Evolutionary conservation across 2,329 filamentous ascomycete species (phyloP).

Genomic region (Pseudogymnoascus sp.): DNA sequence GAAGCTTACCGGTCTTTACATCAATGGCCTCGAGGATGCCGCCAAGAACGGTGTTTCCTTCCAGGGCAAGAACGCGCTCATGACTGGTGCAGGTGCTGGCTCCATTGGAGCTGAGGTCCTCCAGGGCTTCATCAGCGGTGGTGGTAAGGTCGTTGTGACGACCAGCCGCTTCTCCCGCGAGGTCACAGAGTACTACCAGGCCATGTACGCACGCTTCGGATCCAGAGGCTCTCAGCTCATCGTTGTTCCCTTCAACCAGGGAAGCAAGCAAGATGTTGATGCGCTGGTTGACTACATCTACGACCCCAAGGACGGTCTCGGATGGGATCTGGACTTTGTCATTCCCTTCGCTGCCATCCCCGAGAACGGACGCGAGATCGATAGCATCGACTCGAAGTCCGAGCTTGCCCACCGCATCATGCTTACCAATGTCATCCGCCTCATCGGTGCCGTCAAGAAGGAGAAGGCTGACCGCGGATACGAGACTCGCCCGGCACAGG

Average conservation of each 20-base stretch:
- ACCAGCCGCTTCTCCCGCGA: conserved; percentile 94
- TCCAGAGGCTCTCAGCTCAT: conserved; percentile 92
- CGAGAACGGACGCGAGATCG: conserved; percentile 95
- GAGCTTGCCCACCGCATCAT: conserved; percentile 98
- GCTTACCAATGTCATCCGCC: conserved; percentile 90
- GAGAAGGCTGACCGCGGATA: conserved; percentile 84
- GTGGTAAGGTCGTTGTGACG: conserved; percentile 92
- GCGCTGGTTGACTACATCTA: conserved; percentile 94
- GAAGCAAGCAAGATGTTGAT: conserved; percentile 95
- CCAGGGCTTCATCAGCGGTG: conserved; percentile 90
- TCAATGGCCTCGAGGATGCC: conserved; percentile 84
- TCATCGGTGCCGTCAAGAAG: conserved; percentile 81
- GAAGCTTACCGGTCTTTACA: conserved; percentile 87
- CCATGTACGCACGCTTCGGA: conserved; percentile 93
- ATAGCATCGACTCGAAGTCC: conserved; percentile 92
- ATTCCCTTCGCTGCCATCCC: conserved; percentile 96
- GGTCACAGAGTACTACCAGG: conserved; percentile 98
- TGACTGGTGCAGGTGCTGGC: conserved; percentile 96
- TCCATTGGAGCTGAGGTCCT: conserved; percentile 97
- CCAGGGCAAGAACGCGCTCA: conserved; percentile 89
- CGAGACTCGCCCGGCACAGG: conserved; percentile 91
- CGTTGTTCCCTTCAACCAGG: conserved; percentile 98
- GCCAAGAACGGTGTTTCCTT: conserved; percentile 84
- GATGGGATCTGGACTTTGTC: conserved; percentile 95
- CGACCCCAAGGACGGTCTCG: conserved; percentile 88